A percentile compares a stretch with the other conserved stretches of the same genome.
Conservation (phyloP, 2,329 filamentous ascomycete species). For the Talaromyces sp. region DNA sequence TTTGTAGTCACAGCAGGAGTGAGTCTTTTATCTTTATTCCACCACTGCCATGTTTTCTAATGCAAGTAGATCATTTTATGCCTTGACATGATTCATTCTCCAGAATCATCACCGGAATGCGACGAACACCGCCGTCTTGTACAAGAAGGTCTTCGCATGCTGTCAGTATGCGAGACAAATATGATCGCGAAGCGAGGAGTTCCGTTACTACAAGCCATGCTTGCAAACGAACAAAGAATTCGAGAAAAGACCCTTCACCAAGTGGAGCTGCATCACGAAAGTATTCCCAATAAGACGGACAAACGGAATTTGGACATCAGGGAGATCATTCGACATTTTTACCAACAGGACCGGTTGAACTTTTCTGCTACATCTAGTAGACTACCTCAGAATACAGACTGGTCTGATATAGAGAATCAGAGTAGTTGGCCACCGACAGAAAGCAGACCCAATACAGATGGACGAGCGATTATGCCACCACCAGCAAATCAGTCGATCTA, state of each 20-base stretch:
- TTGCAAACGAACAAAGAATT: conserved; percentile 14
- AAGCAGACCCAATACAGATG: not conserved
- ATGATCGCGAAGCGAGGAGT: conserved; percentile 19
- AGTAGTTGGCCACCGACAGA: conserved; percentile 10
- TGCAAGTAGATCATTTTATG: conserved; percentile 15
- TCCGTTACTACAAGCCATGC: conserved; percentile 9
- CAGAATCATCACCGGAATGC: not conserved
- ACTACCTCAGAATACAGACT: not conserved
- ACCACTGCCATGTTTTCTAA: not conserved
- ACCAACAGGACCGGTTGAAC: not conserved
- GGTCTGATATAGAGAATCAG: not conserved
- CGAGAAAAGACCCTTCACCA: not conserved
- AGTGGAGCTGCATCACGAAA: not conserved
- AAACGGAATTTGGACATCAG: conserved; percentile 2
- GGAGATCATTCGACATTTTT: conserved; percentile 16
- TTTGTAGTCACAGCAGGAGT: conserved; percentile 18
- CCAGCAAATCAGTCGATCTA: not conserved
- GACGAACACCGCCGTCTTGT: conserved; percentile 15
- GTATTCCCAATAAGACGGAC: not conserved
- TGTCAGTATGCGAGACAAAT: conserved; percentile 10
- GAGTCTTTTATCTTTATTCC: not conserved
- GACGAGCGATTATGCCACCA: not conserved
- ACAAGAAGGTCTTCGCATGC: conserved; percentile 7
- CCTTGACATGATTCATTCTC: conserved; percentile 15
- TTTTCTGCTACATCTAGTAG: not conserved